A percentile compares a stretch with the other conserved stretches of the same genome.
Conservation (phyloP, 352 stramenopile species). For the Blastocystis sp. region DNA sequence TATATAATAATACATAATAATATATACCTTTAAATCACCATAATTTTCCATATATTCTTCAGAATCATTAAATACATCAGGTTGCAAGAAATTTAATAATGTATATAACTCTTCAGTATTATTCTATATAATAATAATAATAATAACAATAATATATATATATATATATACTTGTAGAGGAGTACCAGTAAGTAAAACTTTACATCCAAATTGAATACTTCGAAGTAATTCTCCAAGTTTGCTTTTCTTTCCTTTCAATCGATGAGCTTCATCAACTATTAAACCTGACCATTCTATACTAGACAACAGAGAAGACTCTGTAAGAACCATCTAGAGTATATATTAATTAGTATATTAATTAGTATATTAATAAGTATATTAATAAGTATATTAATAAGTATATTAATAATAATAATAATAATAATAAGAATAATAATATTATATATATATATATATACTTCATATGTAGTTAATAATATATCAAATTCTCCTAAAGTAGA, state of each 20-base stretch:
- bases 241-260: constrained; percentile 87
- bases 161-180: constrained; percentile 67
- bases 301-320: constrained; percentile 50
- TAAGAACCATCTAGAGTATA: no score
- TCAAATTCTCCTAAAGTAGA: constrained; percentile 74
- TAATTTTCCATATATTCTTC: constrained; percentile 72
- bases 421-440: no score
- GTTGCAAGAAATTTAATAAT: constrained; percentile 81
- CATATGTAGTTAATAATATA: constrained; percentile 96
- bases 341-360: no score
- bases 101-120: constrained; percentile 74
- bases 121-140: constrained; percentile 49
- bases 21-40: constrained; percentile 63
- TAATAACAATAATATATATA: constrained; percentile 51
- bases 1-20: no score
- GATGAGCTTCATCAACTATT: constrained; percentile 96
- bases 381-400: no score
- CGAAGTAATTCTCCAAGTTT: constrained; percentile 68
- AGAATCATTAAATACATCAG: constrained; percentile 65
- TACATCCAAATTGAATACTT: constrained; percentile 56
- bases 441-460: constrained; percentile 78
- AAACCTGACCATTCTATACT: constrained; percentile 83
- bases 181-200: constrained; percentile 66
- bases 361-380: no score
- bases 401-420: no score